Evolutionary conservation across 148 eudicot species (phyloP).

Genomic region (Amaranthus cruentus): DNA sequence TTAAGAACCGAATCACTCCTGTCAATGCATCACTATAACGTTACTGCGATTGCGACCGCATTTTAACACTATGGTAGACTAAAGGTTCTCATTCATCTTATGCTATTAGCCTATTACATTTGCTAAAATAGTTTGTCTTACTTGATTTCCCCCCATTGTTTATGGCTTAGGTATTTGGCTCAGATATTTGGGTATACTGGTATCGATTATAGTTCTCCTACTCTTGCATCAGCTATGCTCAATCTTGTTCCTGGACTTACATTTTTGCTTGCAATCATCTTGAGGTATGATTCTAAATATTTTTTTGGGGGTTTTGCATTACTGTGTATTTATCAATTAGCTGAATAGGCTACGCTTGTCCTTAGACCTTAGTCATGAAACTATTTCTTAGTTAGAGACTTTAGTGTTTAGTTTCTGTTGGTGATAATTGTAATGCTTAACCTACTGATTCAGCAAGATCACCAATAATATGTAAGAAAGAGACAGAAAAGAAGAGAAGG

Average conservation of each 20-base stretch:
- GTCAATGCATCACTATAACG: too few species aligned
- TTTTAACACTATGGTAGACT: too few species aligned
- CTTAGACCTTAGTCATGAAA: too few species aligned
- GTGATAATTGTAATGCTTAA: too few species aligned
- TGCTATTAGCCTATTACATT: conserved; percentile 19
- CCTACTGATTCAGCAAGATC: too few species aligned
- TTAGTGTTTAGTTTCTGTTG: too few species aligned
- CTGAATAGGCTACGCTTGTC: not conserved
- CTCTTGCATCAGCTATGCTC: conserved; percentile 61
- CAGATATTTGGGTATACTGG: conserved; percentile 66
- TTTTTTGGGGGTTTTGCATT: not conserved
- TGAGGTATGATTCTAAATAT: conserved; percentile 35
- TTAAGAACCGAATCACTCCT: too few species aligned
- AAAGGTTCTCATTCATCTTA: too few species aligned
- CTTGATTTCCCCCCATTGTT: not conserved
- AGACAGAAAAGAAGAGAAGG: too few species aligned
- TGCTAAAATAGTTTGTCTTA: conserved; percentile 1
- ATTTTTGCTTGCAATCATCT: conserved; percentile 60
- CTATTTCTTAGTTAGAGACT: too few species aligned
- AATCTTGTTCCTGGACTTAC: conserved; percentile 81
- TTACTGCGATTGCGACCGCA: too few species aligned
- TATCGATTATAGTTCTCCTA: conserved; percentile 49
- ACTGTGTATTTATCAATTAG: not conserved
- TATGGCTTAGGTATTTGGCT: conserved; percentile 35
- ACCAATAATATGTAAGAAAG: too few species aligned